A percentile compares a stretch with the other conserved stretches of the same genome.
Evolutionary conservation across 768 basidiomycete species (phyloP).

Genomic region (Imleria badia): DNA sequence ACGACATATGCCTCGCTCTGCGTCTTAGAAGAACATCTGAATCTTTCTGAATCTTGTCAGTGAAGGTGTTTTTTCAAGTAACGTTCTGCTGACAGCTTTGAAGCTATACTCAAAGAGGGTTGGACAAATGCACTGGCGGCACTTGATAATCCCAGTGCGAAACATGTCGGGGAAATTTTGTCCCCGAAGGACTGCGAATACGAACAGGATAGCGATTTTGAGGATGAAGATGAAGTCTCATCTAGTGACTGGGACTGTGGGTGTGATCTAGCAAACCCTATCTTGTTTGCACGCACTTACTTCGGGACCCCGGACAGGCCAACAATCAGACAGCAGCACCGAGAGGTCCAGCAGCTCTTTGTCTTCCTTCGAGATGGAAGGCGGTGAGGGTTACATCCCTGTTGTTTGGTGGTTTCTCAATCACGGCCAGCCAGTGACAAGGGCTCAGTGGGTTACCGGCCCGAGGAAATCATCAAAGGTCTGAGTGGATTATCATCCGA

Average conservation of each 20-base stretch:
- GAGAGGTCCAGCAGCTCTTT: constrained; percentile 1
- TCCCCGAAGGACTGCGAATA: constrained; percentile 16
- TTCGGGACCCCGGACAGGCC: neutral
- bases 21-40: constrained; percentile 9
- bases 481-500: neutral
- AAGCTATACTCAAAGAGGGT: constrained; percentile 9
- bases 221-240: constrained; percentile 19
- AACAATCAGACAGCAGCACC: neutral
- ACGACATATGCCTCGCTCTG: constrained; percentile 18
- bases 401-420: constrained; percentile 6
- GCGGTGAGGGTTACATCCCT: neutral
- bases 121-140: constrained; percentile 9
- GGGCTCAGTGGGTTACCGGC: neutral
- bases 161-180: neutral
- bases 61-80: neutral
- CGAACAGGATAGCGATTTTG: constrained; percentile 26
- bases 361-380: constrained; percentile 11
- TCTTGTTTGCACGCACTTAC: neutral
- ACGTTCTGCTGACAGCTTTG: neutral
- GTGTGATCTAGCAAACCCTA: neutral
- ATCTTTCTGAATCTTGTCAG: constrained; percentile 13
- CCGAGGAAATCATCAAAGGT: constrained; percentile 8
- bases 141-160: neutral
- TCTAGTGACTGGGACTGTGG: neutral
- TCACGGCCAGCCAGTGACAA: constrained; percentile 2